Conservation (phyloP, 2,329 filamentous ascomycete genomes). For the Scedosporium apiospermum region DNA sequence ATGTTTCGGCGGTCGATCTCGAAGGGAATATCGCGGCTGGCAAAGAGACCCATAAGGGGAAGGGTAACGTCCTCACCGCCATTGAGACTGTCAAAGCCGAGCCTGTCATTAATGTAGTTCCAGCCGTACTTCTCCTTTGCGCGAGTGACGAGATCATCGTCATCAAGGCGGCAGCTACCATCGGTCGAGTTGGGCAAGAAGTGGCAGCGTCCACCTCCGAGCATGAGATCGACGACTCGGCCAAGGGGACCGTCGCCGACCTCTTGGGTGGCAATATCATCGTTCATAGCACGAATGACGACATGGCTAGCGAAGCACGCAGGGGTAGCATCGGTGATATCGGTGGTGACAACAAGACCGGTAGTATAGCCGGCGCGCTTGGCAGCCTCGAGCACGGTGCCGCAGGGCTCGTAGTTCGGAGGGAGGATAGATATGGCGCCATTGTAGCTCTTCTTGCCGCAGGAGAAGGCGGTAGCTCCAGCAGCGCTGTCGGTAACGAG, state of each 20-base stretch:
- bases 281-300: slow-evolving; percentile 68
- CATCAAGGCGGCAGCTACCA: slow-evolving; percentile 75
- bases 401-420: slow-evolving; percentile 77
- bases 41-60: slow-evolving; percentile 80
- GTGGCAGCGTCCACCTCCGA: slow-evolving; percentile 88
- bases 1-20: slow-evolving; percentile 82
- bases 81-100: slow-evolving; percentile 66
- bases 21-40: slow-evolving; percentile 74
- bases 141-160: slow-evolving; percentile 62
- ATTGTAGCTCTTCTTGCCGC: slow-evolving; percentile 90
- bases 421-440: slow-evolving; percentile 87
- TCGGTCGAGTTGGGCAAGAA: slow-evolving; percentile 76
- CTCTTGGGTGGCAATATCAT: slow-evolving; percentile 87
- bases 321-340: slow-evolving; percentile 91
- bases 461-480: slow-evolving; percentile 95
- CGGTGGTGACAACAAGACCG: slow-evolving; percentile 87
- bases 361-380: slow-evolving; percentile 88
- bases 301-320: slow-evolving; percentile 92
- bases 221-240: slow-evolving; percentile 79
- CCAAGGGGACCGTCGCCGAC: slow-evolving; percentile 81
- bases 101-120: slow-evolving; percentile 63
- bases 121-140: slow-evolving; percentile 71
- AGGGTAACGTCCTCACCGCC: slow-evolving; percentile 60
- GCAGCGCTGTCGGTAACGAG: slow-evolving; percentile 92
- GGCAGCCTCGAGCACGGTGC: slow-evolving; percentile 86